Percentiles rank a stretch among this genome's conserved stretches.
These are phyloP conservation scores for Xerocomus minutiporus DNA, from an alignment of 1,284 basidiomycete species.

Conservation along the genomic window DNA sequence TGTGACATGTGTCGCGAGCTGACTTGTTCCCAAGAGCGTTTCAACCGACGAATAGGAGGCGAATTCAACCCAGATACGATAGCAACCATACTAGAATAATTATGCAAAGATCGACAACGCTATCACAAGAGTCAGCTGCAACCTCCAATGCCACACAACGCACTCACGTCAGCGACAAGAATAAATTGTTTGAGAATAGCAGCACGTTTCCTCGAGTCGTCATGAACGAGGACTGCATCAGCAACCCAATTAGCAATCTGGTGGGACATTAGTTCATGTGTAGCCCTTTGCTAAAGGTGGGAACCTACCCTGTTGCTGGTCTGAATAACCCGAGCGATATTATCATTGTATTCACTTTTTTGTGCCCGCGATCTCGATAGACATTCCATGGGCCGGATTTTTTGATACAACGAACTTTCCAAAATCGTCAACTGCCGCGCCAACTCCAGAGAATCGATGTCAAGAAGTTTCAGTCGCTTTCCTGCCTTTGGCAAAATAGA, in stretches of 20 bases:
- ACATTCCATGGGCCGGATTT: constrained; percentile 90
- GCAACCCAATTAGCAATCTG: constrained; percentile 94
- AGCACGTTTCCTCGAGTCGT: constrained; percentile 84
- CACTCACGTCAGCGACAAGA: constrained; percentile 83
- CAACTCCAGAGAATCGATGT: constrained; percentile 87
- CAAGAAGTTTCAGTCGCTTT: constrained; percentile 79
- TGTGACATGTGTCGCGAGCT: constrained; percentile 66
- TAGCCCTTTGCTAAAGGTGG: background rate
- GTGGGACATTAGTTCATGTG: constrained; percentile 4
- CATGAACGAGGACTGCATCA: constrained; percentile 79
- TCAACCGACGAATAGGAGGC: constrained; percentile 87
- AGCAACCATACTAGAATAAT: constrained; percentile 95
- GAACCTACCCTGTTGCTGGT: constrained; percentile 81
- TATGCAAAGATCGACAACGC: constrained; percentile 88
- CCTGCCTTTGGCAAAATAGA: constrained; percentile 73
- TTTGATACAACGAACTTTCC: constrained; percentile 85
- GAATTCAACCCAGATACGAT: constrained; percentile 95
- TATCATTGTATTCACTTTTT: constrained; percentile 69
- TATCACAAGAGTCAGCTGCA: constrained; percentile 31
- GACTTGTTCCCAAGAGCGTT: constrained; percentile 94
- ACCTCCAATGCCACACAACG: background rate
- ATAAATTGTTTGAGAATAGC: constrained; percentile 88
- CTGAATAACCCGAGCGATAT: constrained; percentile 88
- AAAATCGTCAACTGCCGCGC: constrained; percentile 93
- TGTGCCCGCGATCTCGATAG: constrained; percentile 76